Conservation (phyloP, 2,329 filamentous ascomycete genomes). For the Fusarium xyrophilum region DNA sequence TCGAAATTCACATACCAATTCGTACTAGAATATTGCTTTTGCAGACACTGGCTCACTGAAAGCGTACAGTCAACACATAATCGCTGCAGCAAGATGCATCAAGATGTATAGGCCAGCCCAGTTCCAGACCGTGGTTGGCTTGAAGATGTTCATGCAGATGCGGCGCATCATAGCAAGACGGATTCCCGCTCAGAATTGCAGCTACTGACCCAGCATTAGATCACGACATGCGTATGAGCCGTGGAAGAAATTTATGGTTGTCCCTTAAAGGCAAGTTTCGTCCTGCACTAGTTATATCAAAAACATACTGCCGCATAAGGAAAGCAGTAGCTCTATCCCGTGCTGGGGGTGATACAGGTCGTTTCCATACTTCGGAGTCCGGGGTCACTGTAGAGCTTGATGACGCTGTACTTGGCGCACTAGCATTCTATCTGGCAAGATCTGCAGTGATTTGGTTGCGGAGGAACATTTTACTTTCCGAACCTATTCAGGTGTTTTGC, state of each 20-base stretch:
- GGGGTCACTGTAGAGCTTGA: neutral
- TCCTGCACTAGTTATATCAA: neutral
- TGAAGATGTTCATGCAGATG: slow-evolving; percentile 30
- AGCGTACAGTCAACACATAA: slow-evolving; percentile 28
- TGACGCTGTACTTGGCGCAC: fast-evolving
- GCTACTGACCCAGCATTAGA: neutral
- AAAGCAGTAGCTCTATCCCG: slow-evolving; percentile 27
- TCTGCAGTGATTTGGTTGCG: slow-evolving; percentile 15
- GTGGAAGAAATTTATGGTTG: slow-evolving; percentile 31
- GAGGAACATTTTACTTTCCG: slow-evolving; percentile 11
- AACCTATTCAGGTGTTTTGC: slow-evolving; percentile 24
- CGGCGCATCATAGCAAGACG: slow-evolving; percentile 27
- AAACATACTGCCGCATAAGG: slow-evolving; percentile 33
- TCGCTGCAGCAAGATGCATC: slow-evolving; percentile 34
- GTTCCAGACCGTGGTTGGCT: slow-evolving; percentile 18
- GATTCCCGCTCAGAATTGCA: neutral
- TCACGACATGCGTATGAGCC: slow-evolving; percentile 24
- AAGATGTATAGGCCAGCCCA: slow-evolving; percentile 31
- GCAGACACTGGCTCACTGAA: slow-evolving; percentile 25
- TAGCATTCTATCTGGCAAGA: neutral
- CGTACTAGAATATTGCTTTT: slow-evolving; percentile 23
- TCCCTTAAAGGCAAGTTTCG: neutral
- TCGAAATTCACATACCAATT: neutral
- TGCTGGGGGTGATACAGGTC: slow-evolving; percentile 10
- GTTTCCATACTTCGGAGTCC: neutral